phyloP scores from a whole-genome alignment of 768 basidiomycete genomes.

The Mycena galericulata region DNA sequence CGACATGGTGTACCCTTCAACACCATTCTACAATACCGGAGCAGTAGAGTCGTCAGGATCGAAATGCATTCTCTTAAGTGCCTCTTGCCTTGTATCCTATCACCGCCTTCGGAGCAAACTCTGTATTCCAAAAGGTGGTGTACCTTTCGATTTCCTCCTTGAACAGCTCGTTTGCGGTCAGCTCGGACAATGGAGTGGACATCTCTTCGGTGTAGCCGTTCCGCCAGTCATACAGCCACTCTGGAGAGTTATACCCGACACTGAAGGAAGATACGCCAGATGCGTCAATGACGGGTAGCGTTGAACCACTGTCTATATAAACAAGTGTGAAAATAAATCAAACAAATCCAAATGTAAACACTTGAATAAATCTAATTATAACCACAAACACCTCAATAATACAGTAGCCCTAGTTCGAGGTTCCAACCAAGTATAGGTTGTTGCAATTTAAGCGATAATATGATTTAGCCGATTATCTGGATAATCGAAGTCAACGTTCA shows the following conservation, averaged over 20 bases:
- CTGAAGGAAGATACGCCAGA: constrained; percentile 11
- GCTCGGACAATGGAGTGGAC: constrained; percentile 17
- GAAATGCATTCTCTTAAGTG: constrained; percentile 21
- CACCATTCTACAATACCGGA: constrained; percentile 19
- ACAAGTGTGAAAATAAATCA: no score
- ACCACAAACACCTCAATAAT: no score
- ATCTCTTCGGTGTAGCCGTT: constrained; percentile 15
- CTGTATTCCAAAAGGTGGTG: constrained; percentile 15
- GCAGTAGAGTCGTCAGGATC: constrained; percentile 17
- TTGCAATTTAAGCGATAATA: no score
- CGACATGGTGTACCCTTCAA: constrained; percentile 22
- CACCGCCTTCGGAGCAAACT: constrained; percentile 11
- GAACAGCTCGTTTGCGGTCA: constrained; percentile 19
- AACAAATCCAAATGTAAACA: no score
- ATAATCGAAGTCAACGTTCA: no score
- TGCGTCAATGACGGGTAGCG: constrained; percentile 15
- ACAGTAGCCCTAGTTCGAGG: no score
- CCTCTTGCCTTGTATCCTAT: constrained; percentile 18
- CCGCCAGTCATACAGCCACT: constrained; percentile 16
- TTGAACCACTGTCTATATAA: no score
- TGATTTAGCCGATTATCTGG: no score
- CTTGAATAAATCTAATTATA: no score
- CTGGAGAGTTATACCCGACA: neutral
- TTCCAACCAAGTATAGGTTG: no score
- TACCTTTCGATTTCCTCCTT: constrained; percentile 13